A percentile compares a stretch with the other conserved stretches of the same genome.
Evolutionary conservation across 1,284 basidiomycete genomes (phyloP).

Genomic region (Marasmius sp.): DNA sequence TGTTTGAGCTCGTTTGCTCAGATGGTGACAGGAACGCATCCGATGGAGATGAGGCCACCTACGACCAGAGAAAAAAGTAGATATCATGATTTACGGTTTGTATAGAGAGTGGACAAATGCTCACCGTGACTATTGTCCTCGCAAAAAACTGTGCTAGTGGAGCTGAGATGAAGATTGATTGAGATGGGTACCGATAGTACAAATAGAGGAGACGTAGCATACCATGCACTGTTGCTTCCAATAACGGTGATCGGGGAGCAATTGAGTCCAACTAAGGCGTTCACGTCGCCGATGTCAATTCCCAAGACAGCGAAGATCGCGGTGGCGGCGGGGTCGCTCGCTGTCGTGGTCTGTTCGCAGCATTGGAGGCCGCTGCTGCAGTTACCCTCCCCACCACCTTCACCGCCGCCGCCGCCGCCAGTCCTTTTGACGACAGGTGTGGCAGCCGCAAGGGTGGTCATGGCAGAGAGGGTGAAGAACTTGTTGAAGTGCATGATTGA

Average conservation of each 20-base stretch:
- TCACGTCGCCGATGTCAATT: constrained; percentile 8
- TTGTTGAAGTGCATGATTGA: constrained; percentile 10
- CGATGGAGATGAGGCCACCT: background rate
- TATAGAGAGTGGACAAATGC: background rate
- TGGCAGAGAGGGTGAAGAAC: background rate
- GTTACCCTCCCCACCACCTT: background rate
- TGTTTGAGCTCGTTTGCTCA: background rate
- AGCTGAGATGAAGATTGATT: background rate
- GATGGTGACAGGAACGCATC: background rate
- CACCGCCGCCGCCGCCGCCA: background rate
- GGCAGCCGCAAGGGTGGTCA: constrained; percentile 10
- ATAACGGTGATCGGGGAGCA: constrained; percentile 9
- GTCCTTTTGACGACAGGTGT: background rate
- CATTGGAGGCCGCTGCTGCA: constrained; percentile 4
- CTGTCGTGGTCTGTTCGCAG: constrained; percentile 7
- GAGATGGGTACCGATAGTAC: background rate
- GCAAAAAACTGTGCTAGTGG: constrained; percentile 3
- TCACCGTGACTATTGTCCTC: constrained; percentile 6
- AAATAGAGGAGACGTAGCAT: background rate
- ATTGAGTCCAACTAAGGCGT: constrained; percentile 5
- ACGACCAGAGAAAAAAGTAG: too few relatives aligned
- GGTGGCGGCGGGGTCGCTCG: background rate
- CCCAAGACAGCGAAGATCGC: constrained; percentile 8
- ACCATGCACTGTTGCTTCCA: constrained; percentile 1
- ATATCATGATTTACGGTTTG: background rate